Percentiles rank a stretch among this genome's conserved stretches.
phyloP scores from a whole-genome alignment of 495 filamentous ascomycete genomes.

The Aspergillus indologenus region DNA sequence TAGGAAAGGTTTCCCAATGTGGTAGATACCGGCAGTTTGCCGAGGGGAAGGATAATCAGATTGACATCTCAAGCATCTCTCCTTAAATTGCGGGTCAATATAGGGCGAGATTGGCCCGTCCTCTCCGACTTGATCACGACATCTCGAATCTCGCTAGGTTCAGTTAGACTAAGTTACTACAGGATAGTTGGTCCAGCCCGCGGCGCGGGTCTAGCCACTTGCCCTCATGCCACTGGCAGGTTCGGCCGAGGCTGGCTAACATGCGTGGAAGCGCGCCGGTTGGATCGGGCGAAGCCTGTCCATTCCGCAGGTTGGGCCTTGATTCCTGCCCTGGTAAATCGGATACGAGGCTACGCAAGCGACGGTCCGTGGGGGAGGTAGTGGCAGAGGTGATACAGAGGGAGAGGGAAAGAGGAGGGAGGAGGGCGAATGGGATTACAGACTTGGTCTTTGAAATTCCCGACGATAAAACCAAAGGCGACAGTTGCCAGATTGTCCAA shows the following conservation, averaged over 20 bases:
- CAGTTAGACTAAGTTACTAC: not conserved
- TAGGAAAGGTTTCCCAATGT: not conserved
- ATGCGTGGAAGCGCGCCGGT: not conserved
- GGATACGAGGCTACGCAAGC: not conserved
- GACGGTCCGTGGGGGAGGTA: not conserved
- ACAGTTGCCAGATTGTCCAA: not conserved
- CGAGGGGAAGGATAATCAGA: not conserved
- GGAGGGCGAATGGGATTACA: not conserved
- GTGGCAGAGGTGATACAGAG: too few species aligned
- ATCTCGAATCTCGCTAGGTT: not conserved
- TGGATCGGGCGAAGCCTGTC: not conserved
- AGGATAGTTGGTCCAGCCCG: too few species aligned
- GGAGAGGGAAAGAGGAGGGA: too few species aligned
- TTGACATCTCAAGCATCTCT: not conserved
- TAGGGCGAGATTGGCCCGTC: not conserved
- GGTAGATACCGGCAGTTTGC: not conserved
- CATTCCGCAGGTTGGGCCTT: not conserved
- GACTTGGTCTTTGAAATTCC: not conserved
- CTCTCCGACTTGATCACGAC: not conserved
- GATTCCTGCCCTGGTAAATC: not conserved
- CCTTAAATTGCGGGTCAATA: not conserved
- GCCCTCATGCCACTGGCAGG: not conserved
- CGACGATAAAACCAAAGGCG: not conserved
- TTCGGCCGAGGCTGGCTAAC: not conserved
- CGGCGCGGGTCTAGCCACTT: not conserved